phyloP scores from a whole-genome alignment of 345 rosid species.

The Mangifera indica region DNA sequence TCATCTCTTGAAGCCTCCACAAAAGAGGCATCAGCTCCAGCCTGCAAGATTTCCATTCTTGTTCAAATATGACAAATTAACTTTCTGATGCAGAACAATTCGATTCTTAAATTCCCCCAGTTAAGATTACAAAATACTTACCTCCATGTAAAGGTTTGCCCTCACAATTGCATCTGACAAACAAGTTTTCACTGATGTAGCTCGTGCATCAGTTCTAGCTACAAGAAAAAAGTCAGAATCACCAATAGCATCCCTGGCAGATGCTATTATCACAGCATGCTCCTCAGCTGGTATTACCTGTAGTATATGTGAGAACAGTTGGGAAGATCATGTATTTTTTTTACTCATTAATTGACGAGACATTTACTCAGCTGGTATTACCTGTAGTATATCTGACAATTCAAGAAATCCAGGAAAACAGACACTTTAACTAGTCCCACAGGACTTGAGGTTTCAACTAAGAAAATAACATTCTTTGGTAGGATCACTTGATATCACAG shows the following conservation, averaged over 20 bases:
- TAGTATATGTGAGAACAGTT: no score
- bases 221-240: constrained; percentile 54
- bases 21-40: constrained; percentile 55
- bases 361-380: no score
- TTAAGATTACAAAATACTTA: constrained; percentile 1
- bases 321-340: not conserved
- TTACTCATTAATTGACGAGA: not conserved
- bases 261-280: constrained; percentile 54
- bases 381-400: not conserved
- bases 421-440: not conserved
- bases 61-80: not conserved
- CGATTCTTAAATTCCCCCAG: no score
- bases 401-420: not conserved
- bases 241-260: constrained; percentile 54
- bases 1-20: constrained; percentile 54
- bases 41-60: constrained; percentile 22
- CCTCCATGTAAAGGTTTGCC: constrained; percentile 58
- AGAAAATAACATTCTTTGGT: not conserved
- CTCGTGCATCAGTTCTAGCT: constrained; percentile 52
- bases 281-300: constrained; percentile 56
- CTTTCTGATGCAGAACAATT: not conserved
- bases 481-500: not conserved
- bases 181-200: constrained; percentile 46
- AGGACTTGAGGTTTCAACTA: not conserved
- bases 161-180: constrained; percentile 54